Evolutionary conservation across 768 basidiomycete species (phyloP), one percentile per base, ranked within the genome.

Genomic region (Mycena polygramma): DNA sequence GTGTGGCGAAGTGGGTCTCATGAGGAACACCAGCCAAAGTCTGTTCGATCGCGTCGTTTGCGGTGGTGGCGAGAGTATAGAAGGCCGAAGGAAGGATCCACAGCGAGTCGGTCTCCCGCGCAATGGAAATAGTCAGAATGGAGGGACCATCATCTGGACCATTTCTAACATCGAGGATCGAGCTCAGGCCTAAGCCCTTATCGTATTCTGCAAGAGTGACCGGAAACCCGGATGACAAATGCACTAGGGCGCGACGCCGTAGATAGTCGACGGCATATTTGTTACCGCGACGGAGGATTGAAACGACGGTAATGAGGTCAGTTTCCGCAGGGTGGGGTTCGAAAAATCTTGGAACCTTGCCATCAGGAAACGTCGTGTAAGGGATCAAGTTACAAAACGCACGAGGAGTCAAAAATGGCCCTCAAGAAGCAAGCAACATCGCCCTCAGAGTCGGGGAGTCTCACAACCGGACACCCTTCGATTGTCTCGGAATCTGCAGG

Each of bases 381-480:
- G n/a, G n/a, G n/a, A n/a, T 13, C 39, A 39, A 26, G 30, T 22
- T 19, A 45, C 8, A 45, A 39, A 3, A 55, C 71, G 26, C 30
- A 68, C 66, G 46, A 46, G 0, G 71, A 57, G 41, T 72, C 57
- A 43, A 61, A 69, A 7, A 72, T 52, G 7, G 68, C 71, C 7
- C 26, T 36, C 17, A 72, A 54, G 22, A 72, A 69, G 22, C 4
- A 10, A 7, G 52, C 64, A 9, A 61, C 58, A 13, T 72, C 67
- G 1, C 14, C 53, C 37, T 49, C 69, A 17, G 52, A 46, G 54
- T 79, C 79, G 0, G 68, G 69, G 22, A 79, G 61, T 13, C 69
- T 61, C 17, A 79, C 73, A 4, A 79, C 43, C 6, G 76, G 73
- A 57, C 73, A 76, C 26, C 73, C 77, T 6, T 80, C 75, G 53